Percentiles rank a stretch among this genome's conserved stretches.
These are phyloP conservation scores for Sugiyamaella marilandica DNA, from an alignment of 805 yeast species.

Conservation along the genomic window DNA sequence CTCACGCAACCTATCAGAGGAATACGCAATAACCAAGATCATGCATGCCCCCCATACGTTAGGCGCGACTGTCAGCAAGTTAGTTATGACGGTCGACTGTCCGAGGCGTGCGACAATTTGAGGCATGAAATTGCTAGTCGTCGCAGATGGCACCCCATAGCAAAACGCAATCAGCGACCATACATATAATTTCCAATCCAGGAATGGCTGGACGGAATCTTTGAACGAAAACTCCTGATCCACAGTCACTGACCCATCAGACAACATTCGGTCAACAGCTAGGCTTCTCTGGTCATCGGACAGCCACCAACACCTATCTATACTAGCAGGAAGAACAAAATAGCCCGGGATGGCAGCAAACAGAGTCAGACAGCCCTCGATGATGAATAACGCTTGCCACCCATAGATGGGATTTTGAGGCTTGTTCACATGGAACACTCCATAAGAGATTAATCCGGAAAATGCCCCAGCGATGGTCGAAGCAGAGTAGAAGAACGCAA, in stretches of 20 bases:
- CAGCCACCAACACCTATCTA: neutral
- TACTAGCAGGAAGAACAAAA: conserved; percentile 41
- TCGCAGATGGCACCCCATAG: conserved; percentile 10
- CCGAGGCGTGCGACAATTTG: conserved; percentile 43
- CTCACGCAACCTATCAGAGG: conserved; percentile 32
- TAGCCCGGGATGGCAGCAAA: conserved; percentile 27
- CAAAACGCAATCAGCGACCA: conserved; percentile 16
- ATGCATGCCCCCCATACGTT: conserved; percentile 46
- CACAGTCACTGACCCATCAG: conserved; percentile 32
- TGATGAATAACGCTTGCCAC: conserved; percentile 53
- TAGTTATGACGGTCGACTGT: conserved; percentile 38
- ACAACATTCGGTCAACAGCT: conserved; percentile 30
- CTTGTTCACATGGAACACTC: conserved; percentile 39
- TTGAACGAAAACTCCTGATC: conserved; percentile 41
- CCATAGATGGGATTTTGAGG: conserved; percentile 41
- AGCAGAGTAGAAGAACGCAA: conserved; percentile 37
- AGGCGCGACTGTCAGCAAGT: conserved; percentile 43
- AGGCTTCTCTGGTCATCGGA: neutral
- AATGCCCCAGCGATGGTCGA: conserved; percentile 38
- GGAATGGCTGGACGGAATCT: conserved; percentile 37
- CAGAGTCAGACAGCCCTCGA: conserved; percentile 44
- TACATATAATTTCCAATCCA: conserved; percentile 14
- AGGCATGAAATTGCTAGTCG: conserved; percentile 36
- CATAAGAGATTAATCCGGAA: conserved; percentile 37
- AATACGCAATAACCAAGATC: conserved; percentile 19